Evolutionary conservation across 176 grass and related monocot species (phyloP).

Genomic region (Bromus sterilis): DNA sequence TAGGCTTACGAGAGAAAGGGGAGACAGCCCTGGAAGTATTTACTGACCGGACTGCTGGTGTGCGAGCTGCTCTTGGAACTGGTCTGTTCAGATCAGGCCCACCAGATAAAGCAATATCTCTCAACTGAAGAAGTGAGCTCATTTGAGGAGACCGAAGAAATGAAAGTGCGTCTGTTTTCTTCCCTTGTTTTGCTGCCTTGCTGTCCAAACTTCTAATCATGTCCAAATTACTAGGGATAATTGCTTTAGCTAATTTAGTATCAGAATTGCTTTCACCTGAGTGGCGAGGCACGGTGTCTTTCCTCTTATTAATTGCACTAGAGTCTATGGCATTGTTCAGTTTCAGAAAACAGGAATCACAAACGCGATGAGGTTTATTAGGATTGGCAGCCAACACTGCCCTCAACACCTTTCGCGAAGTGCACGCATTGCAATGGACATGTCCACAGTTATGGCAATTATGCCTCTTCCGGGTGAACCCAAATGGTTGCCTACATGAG

Average conservation of each 20-base stretch:
- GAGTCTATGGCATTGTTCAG: constrained; percentile 57
- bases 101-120: constrained; percentile 64
- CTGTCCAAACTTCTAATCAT: constrained; percentile 77
- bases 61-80: constrained; percentile 52
- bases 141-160: constrained; percentile 58
- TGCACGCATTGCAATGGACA: constrained; percentile 84
- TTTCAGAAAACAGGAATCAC: constrained; percentile 88
- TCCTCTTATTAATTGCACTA: constrained; percentile 57
- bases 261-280: constrained; percentile 62
- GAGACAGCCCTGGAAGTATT: constrained; percentile 92
- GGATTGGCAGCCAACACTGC: constrained; percentile 81
- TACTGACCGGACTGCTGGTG: constrained; percentile 52
- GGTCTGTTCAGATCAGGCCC: constrained; percentile 53
- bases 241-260: constrained; percentile 40
- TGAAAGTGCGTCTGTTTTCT: constrained; percentile 49
- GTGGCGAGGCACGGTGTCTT: constrained; percentile 39
- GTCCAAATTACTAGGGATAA: constrained; percentile 74
- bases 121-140: constrained; percentile 73
- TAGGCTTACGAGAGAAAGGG: constrained; percentile 82
- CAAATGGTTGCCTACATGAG: constrained; percentile 80
- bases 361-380: constrained; percentile 87
- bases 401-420: constrained; percentile 64
- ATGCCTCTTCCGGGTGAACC: constrained; percentile 92
- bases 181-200: constrained; percentile 67
- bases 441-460: constrained; percentile 92